These are phyloP conservation scores for Lavandula angustifolia DNA, from an alignment of 257 asterid species.

Conservation along the genomic window DNA sequence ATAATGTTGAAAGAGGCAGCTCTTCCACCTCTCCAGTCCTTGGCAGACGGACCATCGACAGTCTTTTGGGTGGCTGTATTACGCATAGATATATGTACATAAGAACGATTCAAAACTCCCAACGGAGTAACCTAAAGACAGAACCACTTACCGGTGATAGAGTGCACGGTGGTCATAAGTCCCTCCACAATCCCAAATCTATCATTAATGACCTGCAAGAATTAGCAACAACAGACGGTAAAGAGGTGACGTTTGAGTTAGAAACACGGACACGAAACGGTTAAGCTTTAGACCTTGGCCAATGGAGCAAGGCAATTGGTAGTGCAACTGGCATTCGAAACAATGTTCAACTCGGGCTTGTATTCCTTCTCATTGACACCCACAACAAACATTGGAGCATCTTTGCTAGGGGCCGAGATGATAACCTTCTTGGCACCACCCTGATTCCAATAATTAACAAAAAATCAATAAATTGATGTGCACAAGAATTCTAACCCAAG, in stretches of 20 bases:
- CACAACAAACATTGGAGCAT: constrained; percentile 84
- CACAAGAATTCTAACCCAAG: too few species aligned
- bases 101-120: neutral
- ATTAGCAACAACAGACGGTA: neutral
- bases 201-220: constrained; percentile 58
- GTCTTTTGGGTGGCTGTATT: constrained; percentile 62
- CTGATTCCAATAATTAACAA: constrained; percentile 35
- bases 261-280: neutral
- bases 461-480: constrained; percentile 3
- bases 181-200: constrained; percentile 85
- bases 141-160: constrained; percentile 58
- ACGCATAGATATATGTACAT: too few species aligned
- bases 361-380: constrained; percentile 82
- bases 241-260: neutral
- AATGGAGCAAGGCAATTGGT: constrained; percentile 80
- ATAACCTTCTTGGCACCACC: constrained; percentile 91
- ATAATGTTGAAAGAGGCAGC: constrained; percentile 86
- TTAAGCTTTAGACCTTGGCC: constrained; percentile 52
- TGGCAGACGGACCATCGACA: constrained; percentile 81
- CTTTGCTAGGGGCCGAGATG: constrained; percentile 78
- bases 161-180: constrained; percentile 76
- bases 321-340: constrained; percentile 85
- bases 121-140: neutral
- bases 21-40: constrained; percentile 96
- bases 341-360: constrained; percentile 59